phyloP scores from a whole-genome alignment of 768 basidiomycete species.

The Lactarius trivialis region DNA sequence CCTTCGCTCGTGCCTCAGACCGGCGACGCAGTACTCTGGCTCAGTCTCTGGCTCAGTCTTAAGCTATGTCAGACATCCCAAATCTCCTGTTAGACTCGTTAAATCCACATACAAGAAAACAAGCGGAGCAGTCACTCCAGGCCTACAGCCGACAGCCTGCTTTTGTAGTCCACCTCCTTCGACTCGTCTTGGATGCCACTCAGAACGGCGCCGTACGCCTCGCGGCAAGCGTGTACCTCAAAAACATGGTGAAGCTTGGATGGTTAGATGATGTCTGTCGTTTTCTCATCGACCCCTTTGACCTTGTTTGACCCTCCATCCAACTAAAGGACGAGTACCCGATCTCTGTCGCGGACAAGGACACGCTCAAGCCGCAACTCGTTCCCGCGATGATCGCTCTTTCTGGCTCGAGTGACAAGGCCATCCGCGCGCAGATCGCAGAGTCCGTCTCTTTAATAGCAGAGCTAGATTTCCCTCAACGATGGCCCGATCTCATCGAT shows the following conservation, averaged over 20 bases:
- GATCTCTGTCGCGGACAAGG: constrained; percentile 65
- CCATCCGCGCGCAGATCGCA: constrained; percentile 78
- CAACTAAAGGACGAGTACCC: constrained; percentile 60
- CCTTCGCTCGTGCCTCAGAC: too few relatives aligned
- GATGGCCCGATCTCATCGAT: constrained; percentile 86
- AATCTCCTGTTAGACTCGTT: constrained; percentile 67
- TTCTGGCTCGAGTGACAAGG: constrained; percentile 64
- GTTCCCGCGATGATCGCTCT: constrained; percentile 90
- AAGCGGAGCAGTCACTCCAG: constrained; percentile 74
- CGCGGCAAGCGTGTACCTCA: constrained; percentile 84
- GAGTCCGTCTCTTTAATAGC: constrained; percentile 92
- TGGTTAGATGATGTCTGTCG: constrained; percentile 73
- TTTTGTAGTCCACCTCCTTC: constrained; percentile 74
- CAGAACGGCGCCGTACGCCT: constrained; percentile 66
- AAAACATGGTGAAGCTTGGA: constrained; percentile 79
- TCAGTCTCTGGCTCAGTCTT: neutral
- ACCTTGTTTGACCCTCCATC: neutral
- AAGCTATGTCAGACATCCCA: constrained; percentile 59
- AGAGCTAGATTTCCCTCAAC: constrained; percentile 80
- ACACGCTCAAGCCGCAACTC: constrained; percentile 62
- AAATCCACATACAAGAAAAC: constrained; percentile 60
- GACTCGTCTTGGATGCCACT: constrained; percentile 65
- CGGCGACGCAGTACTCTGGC: neutral
- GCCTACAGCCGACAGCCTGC: constrained; percentile 63
- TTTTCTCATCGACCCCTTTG: neutral